Base-by-base conservation (phyloP, 2,329 filamentous ascomycete genomes). In the Beauveria scarabaeidicola region DNA sequence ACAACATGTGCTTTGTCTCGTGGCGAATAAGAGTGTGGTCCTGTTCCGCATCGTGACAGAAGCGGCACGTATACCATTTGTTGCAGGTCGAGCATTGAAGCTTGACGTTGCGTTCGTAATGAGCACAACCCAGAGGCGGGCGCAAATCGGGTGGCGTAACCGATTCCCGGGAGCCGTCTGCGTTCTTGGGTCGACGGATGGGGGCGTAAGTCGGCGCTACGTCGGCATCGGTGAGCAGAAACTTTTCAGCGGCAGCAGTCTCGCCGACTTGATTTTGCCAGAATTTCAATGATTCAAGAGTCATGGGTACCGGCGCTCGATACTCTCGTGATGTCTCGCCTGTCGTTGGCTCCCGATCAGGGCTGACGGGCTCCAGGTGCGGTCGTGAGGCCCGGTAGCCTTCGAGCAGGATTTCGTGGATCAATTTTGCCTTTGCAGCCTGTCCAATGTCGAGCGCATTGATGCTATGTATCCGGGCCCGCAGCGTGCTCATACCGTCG, bases 81-180 rank as follows among this genome's bases (percentile, higher is more conserved):
- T 87, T 84, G 74, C 94, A 99, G 27, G 89, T 87, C 64, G 84
- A 90, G 72, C 94, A 99, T 74, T 99, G 92, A 38, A 97, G 77
- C 73, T 97, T 97, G 66, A 99, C 91, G 67, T 97, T 97, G 64
- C 94, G 86, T 69, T 90, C 90, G 72, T 99, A 99, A 74, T 99
- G 94, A 67, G 87, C 80, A 71, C 94, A 99, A 0, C 94, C 94
- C 5, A 97, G 75, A 32, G 79, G 75, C 3, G 74, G 77, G 23
- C 77, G 74, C 19, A 61, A 58, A 36, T 73, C 71, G n/a, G 63
- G 51, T 15, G 47, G 32, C 36, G 55, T 54, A 6, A 54, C 7
- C 3, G 54, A 43, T 47, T 72, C 70, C 44, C 80, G 78, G 13
- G 79, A 79, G 7, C 74, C 71, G 36, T 81, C 78, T 43, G 80